Base-by-base conservation (phyloP, 192 early-diverging fungal genomes). In the Chytriomyces sp. region DNA sequence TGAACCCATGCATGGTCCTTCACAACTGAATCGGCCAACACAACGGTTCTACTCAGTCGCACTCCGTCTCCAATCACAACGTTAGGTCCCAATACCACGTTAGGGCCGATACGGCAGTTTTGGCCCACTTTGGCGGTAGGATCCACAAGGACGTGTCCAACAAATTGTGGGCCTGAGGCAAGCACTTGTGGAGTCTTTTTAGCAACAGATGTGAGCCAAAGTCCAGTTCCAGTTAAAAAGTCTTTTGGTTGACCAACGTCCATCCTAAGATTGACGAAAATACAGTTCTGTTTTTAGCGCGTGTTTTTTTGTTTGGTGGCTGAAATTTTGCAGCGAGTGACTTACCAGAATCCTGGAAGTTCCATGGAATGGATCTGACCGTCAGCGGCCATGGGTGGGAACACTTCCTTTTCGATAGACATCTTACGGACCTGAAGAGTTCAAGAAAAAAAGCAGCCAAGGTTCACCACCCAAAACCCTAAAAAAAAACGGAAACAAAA, bases 161-260 rank as follows among this genome's bases (percentile, higher is more conserved):
- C 57, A 76, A 86, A 78, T 44, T 89, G 87, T 18, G 92, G 84
- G 71, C 91, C 89, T 28, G 91, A 91, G n/a, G 83, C 81, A 35
- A 99, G 89, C 64, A 82, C 70, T 61, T 90, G 86, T 26, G 95
- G 92, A 53, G 85, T 82, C 75, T 87, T 88, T 87, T 97, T 93
- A 76, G 89, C 80, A 73, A 99, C 75, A 62, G 94, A 93, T 35
- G 89, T 82, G 71, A 99, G 91, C 81, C 97, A 98, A 71, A 99
- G 87, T 69, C 92, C 92, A 13, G 95, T 96, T 44, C 97, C 97
- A 5, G 94, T 96, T 81, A 99, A 86, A 81, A 94, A 99, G 81
- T 99, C 97, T 83, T 96, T 96, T 66, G 97, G 97, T 83, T 99
- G 97, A 50, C 97, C 97, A 72, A 99, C 97, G 83, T 99, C 97